These are phyloP conservation scores for Rhododendron molle DNA, from an alignment of 148 eudicot genomes.

Conservation along the genomic window DNA sequence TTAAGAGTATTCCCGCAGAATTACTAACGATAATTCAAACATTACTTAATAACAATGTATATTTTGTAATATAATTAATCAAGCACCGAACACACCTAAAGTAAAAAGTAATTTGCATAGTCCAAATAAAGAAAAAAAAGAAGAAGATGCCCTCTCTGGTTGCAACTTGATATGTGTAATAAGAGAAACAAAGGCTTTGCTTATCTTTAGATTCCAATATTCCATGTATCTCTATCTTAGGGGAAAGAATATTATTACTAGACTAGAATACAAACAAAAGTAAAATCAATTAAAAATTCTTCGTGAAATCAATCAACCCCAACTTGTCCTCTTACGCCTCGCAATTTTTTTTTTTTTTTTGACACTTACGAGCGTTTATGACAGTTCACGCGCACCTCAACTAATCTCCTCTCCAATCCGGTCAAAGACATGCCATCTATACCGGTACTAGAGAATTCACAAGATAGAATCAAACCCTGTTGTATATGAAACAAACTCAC, in stretches of 20 bases:
- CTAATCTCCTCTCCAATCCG: accelerated
- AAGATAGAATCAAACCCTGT: too few species aligned
- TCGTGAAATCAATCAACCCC: conserved; percentile 22
- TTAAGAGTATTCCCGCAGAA: too few species aligned
- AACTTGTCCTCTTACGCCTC: conserved; percentile 16
- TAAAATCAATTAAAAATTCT: conserved; percentile 3
- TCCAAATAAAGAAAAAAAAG: background rate
- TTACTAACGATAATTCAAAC: too few species aligned
- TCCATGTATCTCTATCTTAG: conserved; percentile 20
- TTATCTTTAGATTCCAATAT: conserved; percentile 23
- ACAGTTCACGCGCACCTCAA: background rate
- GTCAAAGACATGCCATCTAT: too few species aligned
- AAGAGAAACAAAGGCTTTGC: conserved; percentile 2
- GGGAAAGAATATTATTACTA: conserved; percentile 4
- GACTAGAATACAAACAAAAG: conserved; percentile 16
- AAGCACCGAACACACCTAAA: background rate
- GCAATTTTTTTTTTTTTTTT: background rate
- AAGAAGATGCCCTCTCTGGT: background rate
- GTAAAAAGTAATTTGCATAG: background rate
- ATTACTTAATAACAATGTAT: too few species aligned
- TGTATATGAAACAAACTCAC: background rate
- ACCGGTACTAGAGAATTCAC: background rate
- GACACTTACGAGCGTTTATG: background rate
- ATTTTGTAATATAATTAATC: too few species aligned
- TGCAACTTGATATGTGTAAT: conserved; percentile 19